Conservation (phyloP, 345 rosid genomes). For the Dovyalis caffra region DNA sequence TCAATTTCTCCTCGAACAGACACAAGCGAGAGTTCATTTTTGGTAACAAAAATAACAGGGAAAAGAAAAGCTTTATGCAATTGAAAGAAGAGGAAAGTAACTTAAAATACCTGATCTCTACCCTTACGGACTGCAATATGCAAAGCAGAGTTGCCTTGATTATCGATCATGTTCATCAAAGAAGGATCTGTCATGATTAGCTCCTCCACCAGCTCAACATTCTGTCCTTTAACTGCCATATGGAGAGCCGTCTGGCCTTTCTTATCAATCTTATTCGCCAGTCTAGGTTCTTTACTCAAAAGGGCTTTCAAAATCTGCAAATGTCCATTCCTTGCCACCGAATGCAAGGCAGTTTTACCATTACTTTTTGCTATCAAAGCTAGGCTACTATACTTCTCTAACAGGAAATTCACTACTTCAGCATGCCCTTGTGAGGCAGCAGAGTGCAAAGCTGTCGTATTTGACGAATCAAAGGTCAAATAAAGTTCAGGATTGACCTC, state of each 20-base stretch:
- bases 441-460: slow-evolving; percentile 76
- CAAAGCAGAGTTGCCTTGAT: slow-evolving; percentile 77
- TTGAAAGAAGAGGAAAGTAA: background rate
- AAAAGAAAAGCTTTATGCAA: background rate
- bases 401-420: slow-evolving; percentile 58
- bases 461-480: slow-evolving; percentile 68
- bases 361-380: slow-evolving; percentile 66
- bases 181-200: slow-evolving; percentile 46
- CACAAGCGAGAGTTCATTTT: background rate
- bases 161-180: slow-evolving; percentile 63
- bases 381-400: slow-evolving; percentile 57
- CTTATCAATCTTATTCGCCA: slow-evolving; percentile 58
- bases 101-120: slow-evolving; percentile 53
- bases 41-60: background rate
- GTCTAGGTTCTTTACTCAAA: slow-evolving; percentile 49
- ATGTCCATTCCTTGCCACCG: slow-evolving; percentile 88
- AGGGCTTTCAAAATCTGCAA: slow-evolving; percentile 66
- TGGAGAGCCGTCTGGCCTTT: slow-evolving; percentile 90
- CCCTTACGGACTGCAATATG: slow-evolving; percentile 77
- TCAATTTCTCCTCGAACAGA: background rate
- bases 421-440: slow-evolving; percentile 84
- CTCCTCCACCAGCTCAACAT: slow-evolving; percentile 51
- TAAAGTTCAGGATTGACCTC: slow-evolving; percentile 63
- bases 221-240: slow-evolving; percentile 92
- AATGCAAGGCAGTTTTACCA: slow-evolving; percentile 79